A percentile compares a stretch with the other conserved stretches of the same genome.
These are phyloP conservation scores for Talaromyces wortmannii DNA, from an alignment of 495 filamentous ascomycete genomes.

Conservation along the genomic window DNA sequence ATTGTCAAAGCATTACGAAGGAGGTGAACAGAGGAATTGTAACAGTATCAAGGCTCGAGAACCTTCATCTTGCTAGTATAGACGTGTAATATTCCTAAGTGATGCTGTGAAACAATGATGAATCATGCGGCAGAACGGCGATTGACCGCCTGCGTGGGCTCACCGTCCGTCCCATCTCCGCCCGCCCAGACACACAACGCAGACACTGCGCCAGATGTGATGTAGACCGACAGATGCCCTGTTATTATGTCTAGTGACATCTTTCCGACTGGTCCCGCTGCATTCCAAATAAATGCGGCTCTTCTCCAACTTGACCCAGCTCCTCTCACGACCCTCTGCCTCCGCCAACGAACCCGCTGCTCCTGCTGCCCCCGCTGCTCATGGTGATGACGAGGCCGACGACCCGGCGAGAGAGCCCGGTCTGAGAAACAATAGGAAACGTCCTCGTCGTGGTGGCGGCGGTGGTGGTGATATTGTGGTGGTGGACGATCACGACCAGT, in stretches of 20 bases:
- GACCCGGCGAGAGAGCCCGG: neutral
- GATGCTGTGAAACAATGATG: too few species aligned
- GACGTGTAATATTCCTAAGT: too few species aligned
- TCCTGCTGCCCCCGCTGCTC: neutral
- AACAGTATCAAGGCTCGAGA: slow-evolving; percentile 1
- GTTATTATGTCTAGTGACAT: neutral
- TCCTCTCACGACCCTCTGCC: neutral
- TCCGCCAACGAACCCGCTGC: neutral
- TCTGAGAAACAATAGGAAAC: neutral
- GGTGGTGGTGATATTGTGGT: neutral
- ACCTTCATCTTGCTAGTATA: neutral
- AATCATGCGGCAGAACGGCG: neutral
- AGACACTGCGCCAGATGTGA: neutral
- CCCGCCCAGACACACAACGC: neutral
- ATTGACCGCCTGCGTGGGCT: neutral
- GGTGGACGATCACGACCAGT: neutral
- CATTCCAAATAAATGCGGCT: slow-evolving; percentile 6
- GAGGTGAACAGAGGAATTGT: slow-evolving; percentile 1
- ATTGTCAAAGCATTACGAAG: slow-evolving; percentile 1
- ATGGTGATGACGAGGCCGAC: neutral
- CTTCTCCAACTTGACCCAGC: neutral
- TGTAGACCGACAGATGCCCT: neutral
- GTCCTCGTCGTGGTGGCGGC: too few species aligned
- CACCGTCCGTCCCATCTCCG: neutral
- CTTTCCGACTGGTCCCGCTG: neutral